phyloP scores from a whole-genome alignment of 352 stramenopile species.

The Pythium vanterpoolii region DNA sequence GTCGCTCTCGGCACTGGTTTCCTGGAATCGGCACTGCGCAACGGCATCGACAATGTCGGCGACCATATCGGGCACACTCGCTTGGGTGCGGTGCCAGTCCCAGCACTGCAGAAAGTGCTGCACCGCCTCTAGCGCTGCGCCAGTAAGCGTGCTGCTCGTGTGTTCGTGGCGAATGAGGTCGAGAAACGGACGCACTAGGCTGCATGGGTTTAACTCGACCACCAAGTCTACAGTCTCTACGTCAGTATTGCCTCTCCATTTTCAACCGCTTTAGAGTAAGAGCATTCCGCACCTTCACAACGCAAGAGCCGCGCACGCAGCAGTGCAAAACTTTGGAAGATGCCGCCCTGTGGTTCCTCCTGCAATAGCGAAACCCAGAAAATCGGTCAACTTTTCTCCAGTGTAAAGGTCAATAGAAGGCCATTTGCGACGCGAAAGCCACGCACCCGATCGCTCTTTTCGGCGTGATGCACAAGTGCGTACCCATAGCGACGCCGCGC shows the following conservation, averaged over 20 bases:
- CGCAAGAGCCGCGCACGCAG: slow-evolving; percentile 60
- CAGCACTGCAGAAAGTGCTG: slow-evolving; percentile 94
- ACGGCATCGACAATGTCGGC: slow-evolving; percentile 90
- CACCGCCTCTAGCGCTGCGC: slow-evolving; percentile 90
- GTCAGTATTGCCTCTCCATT: not conserved
- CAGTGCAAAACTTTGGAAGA: slow-evolving; percentile 62
- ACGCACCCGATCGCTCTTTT: slow-evolving; percentile 3
- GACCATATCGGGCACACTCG: slow-evolving; percentile 40
- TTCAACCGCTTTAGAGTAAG: not conserved
- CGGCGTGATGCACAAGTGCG: slow-evolving; percentile 25
- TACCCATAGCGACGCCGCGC: slow-evolving; percentile 55
- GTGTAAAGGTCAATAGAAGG: not conserved
- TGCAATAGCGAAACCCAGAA: slow-evolving; percentile 8
- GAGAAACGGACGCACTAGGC: slow-evolving; percentile 91
- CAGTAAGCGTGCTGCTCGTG: slow-evolving; percentile 91
- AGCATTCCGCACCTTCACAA: slow-evolving; percentile 41
- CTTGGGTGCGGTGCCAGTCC: slow-evolving; percentile 44
- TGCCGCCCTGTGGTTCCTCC: slow-evolving; percentile 40
- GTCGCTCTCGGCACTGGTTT: slow-evolving; percentile 87
- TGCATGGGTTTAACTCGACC: slow-evolving; percentile 51
- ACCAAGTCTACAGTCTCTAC: slow-evolving; percentile 37
- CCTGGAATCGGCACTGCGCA: slow-evolving; percentile 94
- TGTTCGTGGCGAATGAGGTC: slow-evolving; percentile 92
- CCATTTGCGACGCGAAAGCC: slow-evolving; percentile 1
- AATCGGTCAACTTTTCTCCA: not conserved